phyloP scores from a whole-genome alignment of 768 basidiomycete species.

The Psilocybe subaeruginosa region DNA sequence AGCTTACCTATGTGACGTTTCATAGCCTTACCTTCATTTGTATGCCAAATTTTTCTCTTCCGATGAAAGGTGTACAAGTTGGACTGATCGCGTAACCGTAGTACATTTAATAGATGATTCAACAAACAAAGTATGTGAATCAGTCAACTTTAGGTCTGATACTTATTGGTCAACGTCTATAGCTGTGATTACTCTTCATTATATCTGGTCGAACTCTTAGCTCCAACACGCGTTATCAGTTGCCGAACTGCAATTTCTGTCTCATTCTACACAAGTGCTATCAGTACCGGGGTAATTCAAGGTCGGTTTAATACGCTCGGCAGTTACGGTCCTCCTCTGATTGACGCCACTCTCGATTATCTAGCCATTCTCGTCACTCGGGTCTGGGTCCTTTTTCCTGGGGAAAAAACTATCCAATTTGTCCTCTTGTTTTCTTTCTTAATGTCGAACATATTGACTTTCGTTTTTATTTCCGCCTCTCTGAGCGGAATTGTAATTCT shows the following conservation, averaged over 20 bases:
- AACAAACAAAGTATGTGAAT: too few relatives aligned
- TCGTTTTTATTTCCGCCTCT: constrained; percentile 29
- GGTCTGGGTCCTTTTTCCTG: constrained; percentile 45
- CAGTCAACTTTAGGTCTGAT: too few relatives aligned
- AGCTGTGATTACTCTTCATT: constrained; percentile 1
- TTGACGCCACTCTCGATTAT: background rate
- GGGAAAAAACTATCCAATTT: constrained; percentile 27
- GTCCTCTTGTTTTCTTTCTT: constrained; percentile 32
- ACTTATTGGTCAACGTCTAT: background rate
- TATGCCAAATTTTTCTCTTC: background rate
- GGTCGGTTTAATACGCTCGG: background rate
- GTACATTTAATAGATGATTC: too few relatives aligned
- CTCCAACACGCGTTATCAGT: background rate
- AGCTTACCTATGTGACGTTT: background rate
- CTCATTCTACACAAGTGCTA: background rate
- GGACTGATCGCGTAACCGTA: too few relatives aligned
- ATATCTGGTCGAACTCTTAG: background rate
- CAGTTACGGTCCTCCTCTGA: background rate
- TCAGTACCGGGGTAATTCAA: constrained; percentile 18
- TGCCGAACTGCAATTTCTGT: constrained; percentile 11
- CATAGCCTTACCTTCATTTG: background rate
- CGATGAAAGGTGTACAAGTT: too few relatives aligned
- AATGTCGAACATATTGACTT: constrained; percentile 28
- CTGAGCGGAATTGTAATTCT: constrained; percentile 6
- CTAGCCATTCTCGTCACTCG: constrained; percentile 41